Evolutionary conservation across 352 stramenopile species (phyloP).

Genomic region (Thraustochytrium aureum): DNA sequence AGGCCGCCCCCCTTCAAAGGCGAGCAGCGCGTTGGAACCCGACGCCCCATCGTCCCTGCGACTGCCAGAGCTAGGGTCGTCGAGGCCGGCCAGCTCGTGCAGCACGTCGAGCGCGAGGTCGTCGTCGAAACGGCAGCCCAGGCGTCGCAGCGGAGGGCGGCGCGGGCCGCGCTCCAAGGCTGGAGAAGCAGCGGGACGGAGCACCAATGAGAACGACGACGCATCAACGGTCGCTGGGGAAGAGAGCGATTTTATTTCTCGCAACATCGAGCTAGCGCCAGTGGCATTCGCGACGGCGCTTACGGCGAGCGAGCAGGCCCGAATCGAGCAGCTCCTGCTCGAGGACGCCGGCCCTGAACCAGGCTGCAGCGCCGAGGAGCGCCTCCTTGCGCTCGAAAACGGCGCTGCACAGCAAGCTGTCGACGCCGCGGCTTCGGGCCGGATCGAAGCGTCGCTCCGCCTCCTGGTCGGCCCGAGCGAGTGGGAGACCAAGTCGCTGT

Average conservation of each 20-base stretch:
- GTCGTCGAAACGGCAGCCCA: background rate
- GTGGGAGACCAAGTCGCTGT: constrained; percentile 25
- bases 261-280: constrained; percentile 31
- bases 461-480: constrained; percentile 12
- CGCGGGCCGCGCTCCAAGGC: background rate
- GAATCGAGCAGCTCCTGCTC: constrained; percentile 28
- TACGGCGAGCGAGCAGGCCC: constrained; percentile 14
- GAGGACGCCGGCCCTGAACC: background rate
- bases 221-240: background rate
- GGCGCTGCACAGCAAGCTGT: background rate
- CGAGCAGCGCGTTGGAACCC: background rate
- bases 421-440: background rate
- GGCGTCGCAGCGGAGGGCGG: background rate
- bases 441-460: background rate
- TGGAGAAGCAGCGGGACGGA: background rate
- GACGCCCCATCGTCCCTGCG: background rate
- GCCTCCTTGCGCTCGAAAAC: background rate
- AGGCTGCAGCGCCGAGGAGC: background rate
- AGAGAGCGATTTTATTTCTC: constrained; percentile 14
- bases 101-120: background rate
- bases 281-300: background rate
- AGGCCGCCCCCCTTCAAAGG: too few species aligned
- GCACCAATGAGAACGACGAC: background rate
- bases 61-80: background rate
- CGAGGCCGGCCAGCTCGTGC: background rate